phyloP scores from a whole-genome alignment of 2,329 filamentous ascomycete species.

The Ceratocystis ficicola region DNA sequence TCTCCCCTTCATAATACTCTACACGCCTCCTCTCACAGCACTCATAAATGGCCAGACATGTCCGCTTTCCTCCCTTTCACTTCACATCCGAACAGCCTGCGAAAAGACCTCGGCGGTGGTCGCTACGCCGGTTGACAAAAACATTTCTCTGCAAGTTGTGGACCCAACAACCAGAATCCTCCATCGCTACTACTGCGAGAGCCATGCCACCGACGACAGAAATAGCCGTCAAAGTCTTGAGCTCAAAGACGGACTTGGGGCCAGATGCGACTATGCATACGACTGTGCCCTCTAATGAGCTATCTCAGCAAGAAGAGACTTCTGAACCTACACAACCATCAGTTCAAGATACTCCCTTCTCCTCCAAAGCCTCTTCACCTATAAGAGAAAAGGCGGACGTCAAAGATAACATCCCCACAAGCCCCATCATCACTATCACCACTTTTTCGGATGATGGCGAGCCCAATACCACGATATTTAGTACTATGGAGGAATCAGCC shows the following conservation, averaged over 20 bases:
- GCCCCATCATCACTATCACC: neutral
- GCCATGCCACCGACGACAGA: neutral
- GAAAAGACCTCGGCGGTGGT: neutral
- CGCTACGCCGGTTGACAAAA: slow-evolving; percentile 5
- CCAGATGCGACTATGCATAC: neutral
- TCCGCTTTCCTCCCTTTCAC: neutral
- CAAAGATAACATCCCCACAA: neutral
- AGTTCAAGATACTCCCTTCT: neutral
- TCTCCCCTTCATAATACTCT: neutral
- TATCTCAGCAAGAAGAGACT: neutral
- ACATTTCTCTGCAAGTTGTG: neutral
- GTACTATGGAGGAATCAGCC: neutral
- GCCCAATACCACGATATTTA: neutral
- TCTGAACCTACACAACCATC: neutral
- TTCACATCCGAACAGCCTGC: neutral
- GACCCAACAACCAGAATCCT: neutral
- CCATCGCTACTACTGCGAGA: neutral
- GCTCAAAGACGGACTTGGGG: neutral
- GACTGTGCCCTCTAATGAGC: neutral
- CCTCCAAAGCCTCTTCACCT: neutral
- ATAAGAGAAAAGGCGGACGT: neutral
- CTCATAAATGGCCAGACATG: slow-evolving; percentile 10
- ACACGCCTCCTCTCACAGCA: neutral
- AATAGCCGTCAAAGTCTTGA: neutral
- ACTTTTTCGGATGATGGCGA: neutral